Base-by-base conservation (phyloP, 2,329 filamentous ascomycete genomes). In the Fusarium humuli region DNA sequence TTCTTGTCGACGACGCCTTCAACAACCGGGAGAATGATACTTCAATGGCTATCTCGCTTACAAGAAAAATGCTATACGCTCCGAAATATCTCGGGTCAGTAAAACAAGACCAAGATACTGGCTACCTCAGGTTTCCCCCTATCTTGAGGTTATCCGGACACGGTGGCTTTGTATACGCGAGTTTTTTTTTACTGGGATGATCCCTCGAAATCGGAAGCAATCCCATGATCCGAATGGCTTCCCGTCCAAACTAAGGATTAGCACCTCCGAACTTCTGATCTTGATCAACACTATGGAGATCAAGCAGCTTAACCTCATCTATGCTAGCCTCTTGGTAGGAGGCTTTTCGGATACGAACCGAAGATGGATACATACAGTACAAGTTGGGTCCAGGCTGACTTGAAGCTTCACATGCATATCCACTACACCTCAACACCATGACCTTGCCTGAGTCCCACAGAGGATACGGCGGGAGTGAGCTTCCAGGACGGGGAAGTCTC, bases 401-500 rank as follows among this genome's bases (percentile, higher is more conserved):
- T 60, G 48, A 59, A 55, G 59, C 54, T 59, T 55, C 34, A 48
- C 14, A 50, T 27, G 23, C 37, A 64, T 52, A 44, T 45, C 55
- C 63, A 65, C 61, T 54, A 58, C 32, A 40, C 25, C 46, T 65
- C 40, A 61, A 55, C 55, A 56, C 63, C 58, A 67, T 58, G 50
- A 57, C 63, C 63, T 48, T 57, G 52, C 32, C n/a, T 7, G 18
- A 23, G 57, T 57, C 37, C 65, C 65, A 71, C 50, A 44, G 49
- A 37, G 20, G 30, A 49, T 46, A 56, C 37, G 30, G 37, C 58
- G 40, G 68, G 34, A 56, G 42, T 46, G 52, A 54, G 58, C 49
- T 65, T 71, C 52, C 60, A 49, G 54, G 58, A 69, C 63, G 58
- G 63, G 67, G 67, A 71, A 46, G 47, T 23, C 32, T 57, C 57